Evolutionary conservation across 2,329 filamentous ascomycete genomes (phyloP).

Genomic region (Epichloe scottii): DNA sequence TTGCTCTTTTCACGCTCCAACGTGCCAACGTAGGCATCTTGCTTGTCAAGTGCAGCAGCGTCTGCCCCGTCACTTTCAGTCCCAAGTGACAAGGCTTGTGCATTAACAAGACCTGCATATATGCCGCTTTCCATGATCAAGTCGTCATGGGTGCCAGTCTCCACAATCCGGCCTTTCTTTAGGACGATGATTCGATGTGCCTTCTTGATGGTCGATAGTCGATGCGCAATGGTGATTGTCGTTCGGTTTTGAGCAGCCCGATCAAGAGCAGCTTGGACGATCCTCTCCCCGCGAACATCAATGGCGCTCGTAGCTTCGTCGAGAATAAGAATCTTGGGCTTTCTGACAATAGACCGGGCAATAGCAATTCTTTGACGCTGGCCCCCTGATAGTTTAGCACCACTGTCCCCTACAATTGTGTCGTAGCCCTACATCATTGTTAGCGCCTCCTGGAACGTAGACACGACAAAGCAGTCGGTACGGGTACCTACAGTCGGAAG

Average conservation of each 20-base stretch:
- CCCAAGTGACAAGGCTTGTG: too few relatives aligned
- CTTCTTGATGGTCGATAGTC: conserved; percentile 26
- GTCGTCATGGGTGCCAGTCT: too few relatives aligned
- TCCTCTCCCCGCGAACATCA: conserved; percentile 39
- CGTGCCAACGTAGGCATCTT: too few relatives aligned
- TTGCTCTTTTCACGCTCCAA: too few relatives aligned
- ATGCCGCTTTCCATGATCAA: too few relatives aligned
- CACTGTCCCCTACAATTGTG: conserved; percentile 63
- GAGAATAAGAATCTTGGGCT: conserved; percentile 41
- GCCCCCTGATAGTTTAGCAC: conserved; percentile 71
- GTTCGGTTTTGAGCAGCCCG: conserved; percentile 50
- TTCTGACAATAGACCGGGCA: conserved; percentile 59
- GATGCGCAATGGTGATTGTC: conserved; percentile 63
- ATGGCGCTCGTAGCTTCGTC: conserved; percentile 67
- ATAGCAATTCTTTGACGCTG: conserved; percentile 72
- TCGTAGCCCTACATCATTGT: conserved; percentile 46
- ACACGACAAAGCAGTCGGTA: too few relatives aligned
- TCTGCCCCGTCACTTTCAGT: too few relatives aligned
- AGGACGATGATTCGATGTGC: too few relatives aligned
- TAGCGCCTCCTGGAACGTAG: conserved; percentile 19
- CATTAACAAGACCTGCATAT: too few relatives aligned
- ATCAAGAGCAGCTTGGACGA: conserved; percentile 54
- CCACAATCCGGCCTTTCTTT: too few relatives aligned
- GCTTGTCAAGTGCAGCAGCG: too few relatives aligned
- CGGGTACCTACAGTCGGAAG: too few relatives aligned